phyloP scores from a whole-genome alignment of 1,284 basidiomycete species.

The Sporisorium exsertum region DNA sequence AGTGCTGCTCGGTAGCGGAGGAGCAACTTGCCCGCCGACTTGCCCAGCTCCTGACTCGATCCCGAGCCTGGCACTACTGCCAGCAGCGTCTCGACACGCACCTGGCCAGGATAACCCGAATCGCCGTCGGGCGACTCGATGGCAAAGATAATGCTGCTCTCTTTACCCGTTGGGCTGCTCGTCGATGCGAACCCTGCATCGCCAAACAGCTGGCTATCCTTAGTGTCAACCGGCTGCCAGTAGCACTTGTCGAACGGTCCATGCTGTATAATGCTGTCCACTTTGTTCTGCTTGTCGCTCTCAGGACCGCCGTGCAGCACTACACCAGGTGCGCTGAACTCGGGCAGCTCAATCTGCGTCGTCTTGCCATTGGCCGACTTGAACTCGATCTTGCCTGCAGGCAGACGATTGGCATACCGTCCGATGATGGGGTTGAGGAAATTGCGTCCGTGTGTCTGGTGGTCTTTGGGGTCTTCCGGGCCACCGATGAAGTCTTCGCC shows the following conservation, averaged over 20 bases:
- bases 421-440: constrained; percentile 66
- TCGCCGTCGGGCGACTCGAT: constrained; percentile 58
- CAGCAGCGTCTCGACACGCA: constrained; percentile 58
- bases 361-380: constrained; percentile 37
- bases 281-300: constrained; percentile 24
- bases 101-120: constrained; percentile 58
- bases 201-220: constrained; percentile 38
- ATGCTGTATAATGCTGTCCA: constrained; percentile 38
- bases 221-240: constrained; percentile 49
- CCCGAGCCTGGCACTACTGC: constrained; percentile 38
- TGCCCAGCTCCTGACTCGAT: constrained; percentile 29
- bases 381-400: constrained; percentile 48
- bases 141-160: constrained; percentile 50
- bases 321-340: constrained; percentile 52
- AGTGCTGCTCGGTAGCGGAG: constrained; percentile 61
- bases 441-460: constrained; percentile 39
- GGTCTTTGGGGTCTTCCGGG: constrained; percentile 57
- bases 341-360: constrained; percentile 32
- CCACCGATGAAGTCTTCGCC: constrained; percentile 61
- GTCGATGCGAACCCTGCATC: constrained; percentile 40
- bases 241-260: constrained; percentile 61
- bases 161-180: constrained; percentile 20
- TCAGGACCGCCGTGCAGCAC: constrained; percentile 63
- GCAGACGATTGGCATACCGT: constrained; percentile 65
- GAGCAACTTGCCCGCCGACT: constrained; percentile 46